A percentile compares a stretch with the other conserved stretches of the same genome.
Evolutionary conservation across 345 rosid genomes (phyloP).

Genomic region (Citrus sp.): DNA sequence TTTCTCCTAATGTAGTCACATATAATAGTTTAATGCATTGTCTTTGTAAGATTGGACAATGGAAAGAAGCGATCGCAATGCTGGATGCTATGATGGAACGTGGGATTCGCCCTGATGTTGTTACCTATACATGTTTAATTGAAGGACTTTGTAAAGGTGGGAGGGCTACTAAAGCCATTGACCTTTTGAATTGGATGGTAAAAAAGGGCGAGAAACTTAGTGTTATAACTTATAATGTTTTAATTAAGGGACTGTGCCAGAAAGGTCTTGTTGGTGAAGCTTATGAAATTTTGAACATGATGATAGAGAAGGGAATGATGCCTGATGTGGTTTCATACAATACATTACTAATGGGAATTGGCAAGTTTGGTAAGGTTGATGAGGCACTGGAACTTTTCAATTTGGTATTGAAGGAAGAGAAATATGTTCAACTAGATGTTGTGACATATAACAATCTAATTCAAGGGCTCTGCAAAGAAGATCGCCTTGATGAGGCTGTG

Average conservation of each 20-base stretch:
- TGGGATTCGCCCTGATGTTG: conserved; percentile 50
- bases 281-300: conserved; percentile 41
- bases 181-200: conserved; percentile 48
- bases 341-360: conserved; percentile 48
- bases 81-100: conserved; percentile 40
- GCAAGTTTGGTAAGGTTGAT: conserved; percentile 44
- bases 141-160: conserved; percentile 57
- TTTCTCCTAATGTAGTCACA: conserved; percentile 37
- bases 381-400: conserved; percentile 53
- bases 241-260: conserved; percentile 58
- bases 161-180: conserved; percentile 44
- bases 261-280: conserved; percentile 49
- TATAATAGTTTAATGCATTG: conserved; percentile 41
- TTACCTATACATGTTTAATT: conserved; percentile 44
- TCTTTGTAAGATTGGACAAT: conserved; percentile 44
- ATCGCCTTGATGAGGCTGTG: conserved; percentile 42
- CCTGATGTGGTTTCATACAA: conserved; percentile 56
- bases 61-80: conserved; percentile 43
- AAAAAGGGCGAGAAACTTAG: conserved; percentile 46
- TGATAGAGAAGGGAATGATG: conserved; percentile 52
- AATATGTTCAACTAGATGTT: conserved; percentile 40
- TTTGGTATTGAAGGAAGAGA: conserved; percentile 32
- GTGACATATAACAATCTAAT: conserved; percentile 48
- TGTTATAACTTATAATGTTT: conserved; percentile 49
- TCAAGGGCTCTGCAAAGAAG: conserved; percentile 54